Percentiles rank a stretch among this genome's conserved stretches.
Evolutionary conservation across 495 filamentous ascomycete genomes (phyloP).

Genomic region (Aspergillus bridgeri): DNA sequence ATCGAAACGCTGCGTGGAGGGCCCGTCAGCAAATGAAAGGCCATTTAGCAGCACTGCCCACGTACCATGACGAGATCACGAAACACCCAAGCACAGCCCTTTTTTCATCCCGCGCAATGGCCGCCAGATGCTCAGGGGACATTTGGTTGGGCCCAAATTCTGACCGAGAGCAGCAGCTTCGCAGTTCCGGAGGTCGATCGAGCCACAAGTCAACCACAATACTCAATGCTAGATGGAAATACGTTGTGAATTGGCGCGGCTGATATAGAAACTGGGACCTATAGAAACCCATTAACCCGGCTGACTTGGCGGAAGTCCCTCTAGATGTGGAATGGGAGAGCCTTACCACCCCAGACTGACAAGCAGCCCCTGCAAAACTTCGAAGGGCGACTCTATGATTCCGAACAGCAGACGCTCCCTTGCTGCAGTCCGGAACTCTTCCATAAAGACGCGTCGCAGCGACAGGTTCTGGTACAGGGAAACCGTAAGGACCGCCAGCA

Average conservation of each 20-base stretch:
- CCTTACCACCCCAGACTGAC: not conserved
- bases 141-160: not conserved
- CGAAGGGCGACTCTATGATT: not conserved
- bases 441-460: conserved; percentile 36
- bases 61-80: conserved; percentile 21
- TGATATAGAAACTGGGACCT: not conserved
- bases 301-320: not conserved
- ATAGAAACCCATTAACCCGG: not conserved
- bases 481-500: conserved; percentile 36
- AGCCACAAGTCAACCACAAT: conserved; percentile 41
- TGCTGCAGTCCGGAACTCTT: conserved; percentile 19
- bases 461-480: conserved; percentile 34
- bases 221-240: conserved; percentile 35
- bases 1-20: not conserved
- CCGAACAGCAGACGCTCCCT: conserved; percentile 14
- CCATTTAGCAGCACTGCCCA: not conserved
- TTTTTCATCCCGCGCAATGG: conserved; percentile 12
- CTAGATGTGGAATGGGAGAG: not conserved
- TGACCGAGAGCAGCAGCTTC: conserved; percentile 2
- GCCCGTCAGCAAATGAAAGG: not conserved
- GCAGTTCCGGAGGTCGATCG: conserved; percentile 24
- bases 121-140: not conserved
- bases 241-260: not conserved
- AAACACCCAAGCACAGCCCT: conserved; percentile 24
- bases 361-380: not conserved